phyloP scores from a whole-genome alignment of 2,329 filamentous ascomycete species.

The Fusarium odoratissimum region DNA sequence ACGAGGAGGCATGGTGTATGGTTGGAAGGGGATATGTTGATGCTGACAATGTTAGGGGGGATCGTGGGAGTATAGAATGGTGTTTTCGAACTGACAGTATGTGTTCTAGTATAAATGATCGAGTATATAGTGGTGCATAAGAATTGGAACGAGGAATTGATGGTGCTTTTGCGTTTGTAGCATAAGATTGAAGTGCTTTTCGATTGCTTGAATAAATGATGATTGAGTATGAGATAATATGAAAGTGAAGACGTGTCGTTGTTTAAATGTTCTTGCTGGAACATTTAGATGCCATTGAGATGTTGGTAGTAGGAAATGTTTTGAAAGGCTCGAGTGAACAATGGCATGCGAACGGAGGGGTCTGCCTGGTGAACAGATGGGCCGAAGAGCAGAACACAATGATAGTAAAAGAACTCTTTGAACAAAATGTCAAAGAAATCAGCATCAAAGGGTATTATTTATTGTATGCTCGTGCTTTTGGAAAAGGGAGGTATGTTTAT shows the following conservation, averaged over 20 bases:
- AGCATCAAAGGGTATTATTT: accelerated
- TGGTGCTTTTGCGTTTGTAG: background rate
- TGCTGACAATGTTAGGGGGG: background rate
- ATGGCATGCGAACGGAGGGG: background rate
- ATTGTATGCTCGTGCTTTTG: background rate
- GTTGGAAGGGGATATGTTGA: background rate
- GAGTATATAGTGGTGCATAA: background rate
- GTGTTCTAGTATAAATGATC: too few species aligned
- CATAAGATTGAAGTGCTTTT: background rate
- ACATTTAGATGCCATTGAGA: background rate
- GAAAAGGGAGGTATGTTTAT: too few species aligned
- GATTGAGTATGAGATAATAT: too few species aligned
- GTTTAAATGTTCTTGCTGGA: background rate
- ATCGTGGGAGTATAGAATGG: background rate
- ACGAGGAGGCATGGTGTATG: background rate
- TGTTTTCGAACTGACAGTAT: background rate
- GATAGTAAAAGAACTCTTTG: background rate
- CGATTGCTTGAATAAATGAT: background rate
- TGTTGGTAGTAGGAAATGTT: background rate
- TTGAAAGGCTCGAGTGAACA: background rate
- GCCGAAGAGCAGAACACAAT: background rate
- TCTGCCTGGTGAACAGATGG: background rate
- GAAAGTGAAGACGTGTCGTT: background rate
- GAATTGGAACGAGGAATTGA: background rate
- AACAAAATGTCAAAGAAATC: background rate